Evolutionary conservation across 2,329 filamentous ascomycete species (phyloP).

Genomic region (Tolypocladium nubicola): DNA sequence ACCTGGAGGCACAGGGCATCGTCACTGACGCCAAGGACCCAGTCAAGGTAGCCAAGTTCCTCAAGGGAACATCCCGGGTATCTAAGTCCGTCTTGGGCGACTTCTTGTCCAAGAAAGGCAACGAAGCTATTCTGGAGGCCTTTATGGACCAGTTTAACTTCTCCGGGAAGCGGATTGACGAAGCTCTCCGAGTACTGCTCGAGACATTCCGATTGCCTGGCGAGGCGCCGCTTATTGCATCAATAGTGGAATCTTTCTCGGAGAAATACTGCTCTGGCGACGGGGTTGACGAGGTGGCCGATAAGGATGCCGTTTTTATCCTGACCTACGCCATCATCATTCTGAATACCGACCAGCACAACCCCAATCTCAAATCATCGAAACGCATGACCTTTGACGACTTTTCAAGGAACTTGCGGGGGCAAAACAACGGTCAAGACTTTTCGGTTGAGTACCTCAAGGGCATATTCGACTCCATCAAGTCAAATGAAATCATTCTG

Average conservation of each 20-base stretch:
- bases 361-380: constrained; percentile 69
- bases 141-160: constrained; percentile 90
- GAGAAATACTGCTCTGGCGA: constrained; percentile 70
- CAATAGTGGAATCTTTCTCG: constrained; percentile 79
- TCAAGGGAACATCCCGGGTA: constrained; percentile 77
- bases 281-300: constrained; percentile 63
- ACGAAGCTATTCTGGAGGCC: constrained; percentile 72
- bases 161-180: constrained; percentile 72
- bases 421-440: constrained; percentile 76
- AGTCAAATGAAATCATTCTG: constrained; percentile 86
- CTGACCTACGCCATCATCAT: constrained; percentile 95
- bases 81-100: constrained; percentile 90
- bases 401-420: constrained; percentile 82
- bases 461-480: constrained; percentile 84
- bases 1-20: constrained; percentile 74
- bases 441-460: constrained; percentile 77
- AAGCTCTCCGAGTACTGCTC: constrained; percentile 77
- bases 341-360: constrained; percentile 95
- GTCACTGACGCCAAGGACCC: constrained; percentile 68
- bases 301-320: constrained; percentile 82
- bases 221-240: constrained; percentile 84
- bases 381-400: constrained; percentile 78
- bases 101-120: constrained; percentile 82
- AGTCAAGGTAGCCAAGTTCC: constrained; percentile 69
- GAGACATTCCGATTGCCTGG: constrained; percentile 90